These are phyloP conservation scores for Chlorella sp. DNA, from an alignment of 139 green algal genomes.

Conservation along the genomic window DNA sequence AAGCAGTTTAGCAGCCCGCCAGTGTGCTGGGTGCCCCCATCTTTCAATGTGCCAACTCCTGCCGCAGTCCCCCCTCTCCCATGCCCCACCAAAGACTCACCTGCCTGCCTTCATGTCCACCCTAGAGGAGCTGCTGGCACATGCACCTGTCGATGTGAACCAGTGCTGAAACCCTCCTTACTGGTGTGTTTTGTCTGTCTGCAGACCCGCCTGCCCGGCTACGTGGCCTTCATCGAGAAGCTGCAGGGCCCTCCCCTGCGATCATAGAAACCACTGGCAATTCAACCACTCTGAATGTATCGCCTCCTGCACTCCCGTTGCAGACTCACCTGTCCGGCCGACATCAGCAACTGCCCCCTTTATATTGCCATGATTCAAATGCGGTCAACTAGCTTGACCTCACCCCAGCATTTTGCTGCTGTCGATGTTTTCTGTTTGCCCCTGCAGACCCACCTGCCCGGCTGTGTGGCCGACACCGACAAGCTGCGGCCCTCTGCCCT, in stretches of 20 bases:
- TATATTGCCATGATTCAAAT: too few relatives aligned
- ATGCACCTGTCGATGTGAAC: not conserved
- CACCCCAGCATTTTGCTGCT: too few relatives aligned
- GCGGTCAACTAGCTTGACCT: too few relatives aligned
- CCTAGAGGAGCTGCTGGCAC: not conserved
- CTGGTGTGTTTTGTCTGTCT: not conserved
- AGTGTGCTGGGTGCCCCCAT: too few relatives aligned
- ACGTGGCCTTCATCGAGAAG: slow-evolving; percentile 56
- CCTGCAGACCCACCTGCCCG: slow-evolving; percentile 64
- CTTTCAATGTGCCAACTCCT: too few relatives aligned
- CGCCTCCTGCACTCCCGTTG: not conserved
- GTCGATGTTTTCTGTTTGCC: too few relatives aligned
- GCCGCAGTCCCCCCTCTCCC: too few relatives aligned
- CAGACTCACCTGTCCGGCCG: slow-evolving; percentile 67
- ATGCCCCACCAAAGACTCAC: slow-evolving; percentile 54
- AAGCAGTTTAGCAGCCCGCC: too few relatives aligned
- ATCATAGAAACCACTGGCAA: too few relatives aligned
- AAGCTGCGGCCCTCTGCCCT: too few relatives aligned
- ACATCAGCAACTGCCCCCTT: too few relatives aligned
- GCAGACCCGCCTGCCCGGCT: slow-evolving; percentile 69
- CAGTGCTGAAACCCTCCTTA: not conserved
- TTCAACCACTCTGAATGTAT: too few relatives aligned
- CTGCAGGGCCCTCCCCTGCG: not conserved
- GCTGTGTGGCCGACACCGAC: slow-evolving; percentile 42
- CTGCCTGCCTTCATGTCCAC: slow-evolving; percentile 60